phyloP scores from a whole-genome alignment of 1,284 basidiomycete species.

The Leccinum huronense region DNA sequence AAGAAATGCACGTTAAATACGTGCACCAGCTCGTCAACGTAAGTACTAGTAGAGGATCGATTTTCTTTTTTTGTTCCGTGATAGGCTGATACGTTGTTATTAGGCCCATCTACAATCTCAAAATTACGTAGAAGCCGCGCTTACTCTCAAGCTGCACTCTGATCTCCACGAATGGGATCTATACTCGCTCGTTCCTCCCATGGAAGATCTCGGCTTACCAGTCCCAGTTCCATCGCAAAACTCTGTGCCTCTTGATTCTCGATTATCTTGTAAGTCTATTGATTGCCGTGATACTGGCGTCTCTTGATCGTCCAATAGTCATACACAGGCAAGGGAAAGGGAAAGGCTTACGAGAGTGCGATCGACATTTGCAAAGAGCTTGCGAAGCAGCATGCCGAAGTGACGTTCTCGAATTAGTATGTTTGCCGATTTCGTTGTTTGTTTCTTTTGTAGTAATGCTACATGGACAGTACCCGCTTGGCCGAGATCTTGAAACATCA shows the following conservation, averaged over 20 bases:
- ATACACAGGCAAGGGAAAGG: slow-evolving; percentile 67
- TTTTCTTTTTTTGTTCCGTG: slow-evolving; percentile 12
- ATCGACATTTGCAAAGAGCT: slow-evolving; percentile 92
- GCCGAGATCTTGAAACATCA: slow-evolving; percentile 85
- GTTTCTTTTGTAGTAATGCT: slow-evolving; percentile 9
- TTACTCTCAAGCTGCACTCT: slow-evolving; percentile 91
- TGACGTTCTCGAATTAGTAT: slow-evolving; percentile 85
- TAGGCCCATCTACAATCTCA: slow-evolving; percentile 84
- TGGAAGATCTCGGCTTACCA: slow-evolving; percentile 89
- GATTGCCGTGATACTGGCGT: neutral
- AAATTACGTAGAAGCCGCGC: slow-evolving; percentile 89
- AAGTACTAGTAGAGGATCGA: slow-evolving; percentile 27
- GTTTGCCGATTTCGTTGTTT: slow-evolving; percentile 29
- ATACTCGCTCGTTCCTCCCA: slow-evolving; percentile 75
- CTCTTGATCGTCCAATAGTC: slow-evolving; percentile 9
- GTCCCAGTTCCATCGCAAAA: slow-evolving; percentile 91
- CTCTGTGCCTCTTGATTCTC: slow-evolving; percentile 79
- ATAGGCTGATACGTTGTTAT: slow-evolving; percentile 5
- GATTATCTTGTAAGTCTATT: slow-evolving; percentile 72
- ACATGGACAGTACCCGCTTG: slow-evolving; percentile 58
- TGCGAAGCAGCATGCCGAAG: slow-evolving; percentile 77
- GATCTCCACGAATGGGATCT: slow-evolving; percentile 91
- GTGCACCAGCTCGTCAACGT: slow-evolving; percentile 92
- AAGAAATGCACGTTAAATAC: slow-evolving; percentile 92
- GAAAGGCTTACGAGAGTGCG: slow-evolving; percentile 91